Base-by-base conservation (phyloP, 2,329 filamentous ascomycete genomes). In the Trichophaea hybrida region DNA sequence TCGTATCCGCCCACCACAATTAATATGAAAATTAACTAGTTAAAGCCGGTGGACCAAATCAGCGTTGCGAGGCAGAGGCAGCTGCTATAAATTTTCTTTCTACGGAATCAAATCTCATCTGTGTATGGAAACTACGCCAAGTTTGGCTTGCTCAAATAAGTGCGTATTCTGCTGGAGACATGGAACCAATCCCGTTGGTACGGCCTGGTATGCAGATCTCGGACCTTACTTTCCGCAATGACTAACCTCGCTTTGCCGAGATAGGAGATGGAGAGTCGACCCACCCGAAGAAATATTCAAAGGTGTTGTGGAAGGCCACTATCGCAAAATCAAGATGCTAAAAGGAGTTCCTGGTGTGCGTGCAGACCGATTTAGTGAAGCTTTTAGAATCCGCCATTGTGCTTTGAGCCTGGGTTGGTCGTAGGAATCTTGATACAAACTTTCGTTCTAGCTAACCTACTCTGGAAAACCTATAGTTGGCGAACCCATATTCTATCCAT, bases 101-200 rank as follows among this genome's bases (percentile, higher is more conserved):
- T 98, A 98, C 72, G 91, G 91, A 53, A 98, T 98, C 72, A 82
- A 86, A 65, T 96, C 90, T 0, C 93, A 98, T 70, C 85, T 94
- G 63, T 98, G 91, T 73, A 98, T 98, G 93, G 91, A 98, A 74
- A 91, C 91, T 1, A 97, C 91, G 0, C 91, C 91, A 0, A 95
- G 90, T 0, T 80, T 98, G 3, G 94, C 88, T 7, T 98, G 91
- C 77, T 93, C 86, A 64, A 97, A 97, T 76, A 97, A 98, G 72
- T 97, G 93, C 72, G 88, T 98, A 66, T 98, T 97, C 73, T 98
- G 91, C 78, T 98, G 91, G 93, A 84, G 93, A 5, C 93, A 97
- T 70, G 93, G 91, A 57, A 97, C 93, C 0, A 98, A 97, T 71
- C 91, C 91, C 0, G 93, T 97, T 0, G 90, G 90, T 52, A 97